A percentile compares a stretch with the other conserved stretches of the same genome.
Evolutionary conservation across 495 filamentous ascomycete species (phyloP).

Genomic region (Talaromyces nanjingensis): DNA sequence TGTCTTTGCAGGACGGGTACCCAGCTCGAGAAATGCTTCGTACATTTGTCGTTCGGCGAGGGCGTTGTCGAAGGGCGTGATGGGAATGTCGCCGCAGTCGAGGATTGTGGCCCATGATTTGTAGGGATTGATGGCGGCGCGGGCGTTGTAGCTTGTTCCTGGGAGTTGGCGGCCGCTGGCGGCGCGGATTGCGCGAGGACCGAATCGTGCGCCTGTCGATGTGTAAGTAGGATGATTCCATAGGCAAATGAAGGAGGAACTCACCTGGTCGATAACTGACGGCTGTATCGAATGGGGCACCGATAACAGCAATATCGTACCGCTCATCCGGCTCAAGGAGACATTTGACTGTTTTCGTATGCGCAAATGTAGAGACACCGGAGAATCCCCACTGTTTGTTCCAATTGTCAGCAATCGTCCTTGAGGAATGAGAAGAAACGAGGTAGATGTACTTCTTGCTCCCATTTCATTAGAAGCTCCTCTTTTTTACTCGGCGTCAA

Average conservation of each 20-base stretch:
- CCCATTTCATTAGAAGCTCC: constrained; percentile 46
- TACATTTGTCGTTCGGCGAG: constrained; percentile 73
- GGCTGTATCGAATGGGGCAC: constrained; percentile 79
- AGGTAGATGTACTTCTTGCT: constrained; percentile 35
- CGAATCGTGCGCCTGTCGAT: constrained; percentile 64
- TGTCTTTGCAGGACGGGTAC: constrained; percentile 39
- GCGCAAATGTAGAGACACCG: constrained; percentile 75
- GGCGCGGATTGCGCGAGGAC: constrained; percentile 73
- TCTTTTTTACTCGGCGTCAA: constrained; percentile 31
- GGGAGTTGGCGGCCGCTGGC: constrained; percentile 67
- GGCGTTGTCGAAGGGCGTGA: constrained; percentile 70
- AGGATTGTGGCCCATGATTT: constrained; percentile 63
- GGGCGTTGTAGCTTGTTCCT: constrained; percentile 70
- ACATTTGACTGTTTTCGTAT: constrained; percentile 67
- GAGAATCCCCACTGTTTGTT: constrained; percentile 60
- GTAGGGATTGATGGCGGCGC: constrained; percentile 73
- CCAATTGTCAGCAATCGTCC: neutral
- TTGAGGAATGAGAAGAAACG: neutral
- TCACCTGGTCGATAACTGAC: constrained; percentile 70
- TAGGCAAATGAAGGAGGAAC: constrained; percentile 9
- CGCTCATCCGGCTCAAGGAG: constrained; percentile 56
- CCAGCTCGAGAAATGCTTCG: constrained; percentile 62
- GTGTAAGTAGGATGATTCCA: constrained; percentile 25
- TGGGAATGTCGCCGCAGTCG: constrained; percentile 81
- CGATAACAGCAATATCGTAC: constrained; percentile 77